Conservation (phyloP, 2,329 filamentous ascomycete genomes). For the Magnaporthiopsis rhizophila region DNA sequence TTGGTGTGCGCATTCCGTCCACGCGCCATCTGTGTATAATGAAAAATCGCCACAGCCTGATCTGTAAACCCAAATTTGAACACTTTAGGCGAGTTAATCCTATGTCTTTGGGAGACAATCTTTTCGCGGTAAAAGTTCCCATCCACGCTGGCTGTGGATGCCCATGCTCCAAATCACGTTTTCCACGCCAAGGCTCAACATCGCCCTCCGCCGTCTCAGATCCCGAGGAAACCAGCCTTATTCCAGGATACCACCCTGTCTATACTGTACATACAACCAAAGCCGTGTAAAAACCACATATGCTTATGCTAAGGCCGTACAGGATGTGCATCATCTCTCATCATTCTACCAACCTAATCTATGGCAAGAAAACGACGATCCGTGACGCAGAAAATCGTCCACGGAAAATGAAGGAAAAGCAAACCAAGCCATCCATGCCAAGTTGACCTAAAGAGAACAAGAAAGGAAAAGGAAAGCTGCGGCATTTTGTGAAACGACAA, state of each 20-base stretch:
- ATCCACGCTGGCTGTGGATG: too few relatives aligned
- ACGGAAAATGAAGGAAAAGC: slow-evolving; percentile 3
- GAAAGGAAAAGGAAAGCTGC: slow-evolving; percentile 9
- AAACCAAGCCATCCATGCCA: slow-evolving; percentile 3
- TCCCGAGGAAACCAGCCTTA: not conserved
- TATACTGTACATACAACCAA: not conserved
- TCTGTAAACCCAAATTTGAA: too few relatives aligned
- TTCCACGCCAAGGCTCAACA: too few relatives aligned
- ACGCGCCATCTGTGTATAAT: too few relatives aligned
- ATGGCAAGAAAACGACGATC: not conserved
- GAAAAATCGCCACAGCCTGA: too few relatives aligned
- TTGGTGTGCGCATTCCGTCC: too few relatives aligned
- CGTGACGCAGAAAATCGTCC: not conserved
- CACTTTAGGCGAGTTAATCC: too few relatives aligned
- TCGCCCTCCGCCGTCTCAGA: not conserved
- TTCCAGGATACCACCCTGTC: not conserved
- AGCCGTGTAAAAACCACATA: not conserved
- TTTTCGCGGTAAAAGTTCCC: too few relatives aligned
- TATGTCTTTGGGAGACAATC: too few relatives aligned
- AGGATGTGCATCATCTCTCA: not conserved
- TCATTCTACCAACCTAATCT: not conserved
- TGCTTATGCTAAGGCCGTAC: not conserved
- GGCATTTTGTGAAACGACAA: not conserved
- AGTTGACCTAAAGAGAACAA: slow-evolving; percentile 1
- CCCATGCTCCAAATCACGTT: too few relatives aligned